Evolutionary conservation across 192 early-diverging fungal species (phyloP), one percentile per base, ranked within the genome.

Genomic region (Podila horticola): DNA sequence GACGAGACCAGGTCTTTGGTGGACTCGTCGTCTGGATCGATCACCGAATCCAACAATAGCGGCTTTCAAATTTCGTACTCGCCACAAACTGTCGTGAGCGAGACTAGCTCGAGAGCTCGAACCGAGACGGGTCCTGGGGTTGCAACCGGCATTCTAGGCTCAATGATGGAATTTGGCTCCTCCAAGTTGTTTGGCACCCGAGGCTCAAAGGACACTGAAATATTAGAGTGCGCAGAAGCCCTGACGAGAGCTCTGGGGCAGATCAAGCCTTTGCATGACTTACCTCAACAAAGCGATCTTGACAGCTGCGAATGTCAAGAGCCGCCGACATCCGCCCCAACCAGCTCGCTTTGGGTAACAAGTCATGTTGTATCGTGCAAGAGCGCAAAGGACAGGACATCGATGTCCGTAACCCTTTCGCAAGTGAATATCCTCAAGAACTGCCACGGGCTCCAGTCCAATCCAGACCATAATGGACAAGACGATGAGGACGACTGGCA

Each of bases 401-500:
- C 76, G 1, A 79, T 79, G 76, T 66, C 76, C 5, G 70, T 79
- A 20, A 79, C 70, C 0, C 66, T 79, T 2, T 79, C 76, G 0
- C 76, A 79, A 33, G 76, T 59, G 22, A 79, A 79, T 26, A 52
- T 79, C 17, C 66, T 79, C 5, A 51, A 69, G 2, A 41, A 57
- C 22, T 79, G 76, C 11, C 76, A 79, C 63, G 76, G 66, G 0
- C 58, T 79, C 22, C 65, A 72, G 55, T 36, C 66, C 2, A 41
- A 50, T 5, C 51, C 26, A 15, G 66, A 63, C 28, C 64, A 69
- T n/a, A 48, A 61, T 5, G 70, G 69, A 15, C 65, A 51, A 5
- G 76, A 72, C 51, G 76, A 79, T 8, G 70, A 51, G 2, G 76
- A 72, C 50, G 76, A 79, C 17, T 79, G 76, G 76, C 50, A 69